A percentile compares a stretch with the other conserved stretches of the same genome.
Conservation (phyloP, 2,329 filamentous ascomycete species). For the Raffaelea ambrosiae region DNA sequence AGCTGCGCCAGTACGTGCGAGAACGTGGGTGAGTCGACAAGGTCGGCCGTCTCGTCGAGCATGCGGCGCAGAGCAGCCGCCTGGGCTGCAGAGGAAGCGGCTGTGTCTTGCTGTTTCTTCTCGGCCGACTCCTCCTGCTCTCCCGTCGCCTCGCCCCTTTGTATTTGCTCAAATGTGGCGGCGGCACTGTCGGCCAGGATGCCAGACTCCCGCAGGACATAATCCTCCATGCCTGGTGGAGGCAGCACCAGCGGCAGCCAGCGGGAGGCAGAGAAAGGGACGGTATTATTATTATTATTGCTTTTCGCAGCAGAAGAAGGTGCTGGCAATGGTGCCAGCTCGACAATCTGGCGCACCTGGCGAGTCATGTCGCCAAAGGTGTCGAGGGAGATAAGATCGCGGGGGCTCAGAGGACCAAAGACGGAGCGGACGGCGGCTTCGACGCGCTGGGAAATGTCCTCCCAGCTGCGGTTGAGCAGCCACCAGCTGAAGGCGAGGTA, state of each 20-base stretch:
- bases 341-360: constrained; percentile 75
- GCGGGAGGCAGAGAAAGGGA: constrained; percentile 19
- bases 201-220: constrained; percentile 78
- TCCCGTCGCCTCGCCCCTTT: neutral
- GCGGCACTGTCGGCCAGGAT: constrained; percentile 51
- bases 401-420: constrained; percentile 80
- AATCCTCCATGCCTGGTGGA: constrained; percentile 66
- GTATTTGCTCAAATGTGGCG: constrained; percentile 20
- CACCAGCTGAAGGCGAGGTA: constrained; percentile 98
- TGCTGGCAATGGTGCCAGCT: constrained; percentile 38
- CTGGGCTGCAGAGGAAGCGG: constrained; percentile 22
- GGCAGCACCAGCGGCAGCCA: constrained; percentile 87
- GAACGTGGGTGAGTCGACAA: constrained; percentile 91
- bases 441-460: constrained; percentile 71
- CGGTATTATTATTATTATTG: neutral
- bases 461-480: constrained; percentile 86
- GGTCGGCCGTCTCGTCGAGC: constrained; percentile 89
- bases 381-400: constrained; percentile 78
- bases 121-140: constrained; percentile 7
- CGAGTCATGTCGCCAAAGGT: constrained; percentile 72
- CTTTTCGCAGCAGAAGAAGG: neutral
- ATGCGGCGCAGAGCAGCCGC: constrained; percentile 63
- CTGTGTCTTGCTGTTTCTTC: neutral
- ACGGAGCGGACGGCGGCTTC: constrained; percentile 79
- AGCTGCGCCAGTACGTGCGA: constrained; percentile 76